Evolutionary conservation across 179 eudicot genomes (phyloP).

Genomic region (Vitellaria paradoxa): DNA sequence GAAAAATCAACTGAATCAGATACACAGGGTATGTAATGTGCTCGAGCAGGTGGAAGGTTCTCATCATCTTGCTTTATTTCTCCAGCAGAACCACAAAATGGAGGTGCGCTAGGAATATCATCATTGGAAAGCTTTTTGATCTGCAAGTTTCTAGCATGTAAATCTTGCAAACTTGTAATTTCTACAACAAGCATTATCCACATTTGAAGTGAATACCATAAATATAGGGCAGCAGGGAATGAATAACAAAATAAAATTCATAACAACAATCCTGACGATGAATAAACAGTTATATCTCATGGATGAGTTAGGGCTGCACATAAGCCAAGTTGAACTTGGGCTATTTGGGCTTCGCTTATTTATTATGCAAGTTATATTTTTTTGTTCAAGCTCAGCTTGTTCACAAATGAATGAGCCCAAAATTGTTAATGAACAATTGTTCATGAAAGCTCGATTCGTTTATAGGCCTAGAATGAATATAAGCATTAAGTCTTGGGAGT

Average conservation of each 20-base stretch:
- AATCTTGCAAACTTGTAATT: conserved; percentile 23
- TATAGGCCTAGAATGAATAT: no score
- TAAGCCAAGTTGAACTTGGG: no score
- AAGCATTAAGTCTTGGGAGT: no score
- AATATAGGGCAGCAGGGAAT: not conserved
- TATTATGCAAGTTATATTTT: no score
- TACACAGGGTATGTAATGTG: conserved; percentile 19
- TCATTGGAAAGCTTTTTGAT: conserved; percentile 30
- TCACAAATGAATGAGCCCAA: no score
- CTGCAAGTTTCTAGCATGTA: conserved; percentile 15
- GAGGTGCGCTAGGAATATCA: conserved; percentile 89
- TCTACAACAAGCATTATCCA: not conserved
- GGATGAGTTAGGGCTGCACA: not conserved
- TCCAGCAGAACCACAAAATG: conserved; percentile 41
- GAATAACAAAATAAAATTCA: not conserved
- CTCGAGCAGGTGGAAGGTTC: conserved; percentile 15
- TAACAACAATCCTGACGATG: no score
- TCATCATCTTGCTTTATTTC: conserved; percentile 33
- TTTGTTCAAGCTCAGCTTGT: no score
- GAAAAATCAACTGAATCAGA: conserved; percentile 26
- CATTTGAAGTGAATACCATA: not conserved
- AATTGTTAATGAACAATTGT: no score
- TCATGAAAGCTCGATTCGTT: no score
- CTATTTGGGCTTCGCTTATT: no score
- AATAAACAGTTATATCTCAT: not conserved